Percentiles rank a stretch among this genome's conserved stretches.
Evolutionary conservation across 306 rosid genomes (phyloP).

Genomic region (Sechiopsis laciniata): DNA sequence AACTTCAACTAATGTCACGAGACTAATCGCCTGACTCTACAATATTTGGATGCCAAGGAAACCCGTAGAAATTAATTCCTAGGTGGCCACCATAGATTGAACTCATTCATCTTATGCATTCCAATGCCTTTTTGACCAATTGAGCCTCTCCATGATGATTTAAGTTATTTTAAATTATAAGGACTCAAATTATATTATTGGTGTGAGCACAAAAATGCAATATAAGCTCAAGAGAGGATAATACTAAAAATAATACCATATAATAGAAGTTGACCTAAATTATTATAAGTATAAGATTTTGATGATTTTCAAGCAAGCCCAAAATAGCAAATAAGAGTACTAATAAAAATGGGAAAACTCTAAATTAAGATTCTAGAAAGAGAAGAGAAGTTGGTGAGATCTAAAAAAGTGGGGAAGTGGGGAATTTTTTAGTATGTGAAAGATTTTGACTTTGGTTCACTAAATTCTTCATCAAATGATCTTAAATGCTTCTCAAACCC

Average conservation of each 20-base stretch:
- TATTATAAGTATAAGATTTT: background rate
- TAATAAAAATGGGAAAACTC: background rate
- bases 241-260: background rate
- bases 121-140: too few relatives aligned
- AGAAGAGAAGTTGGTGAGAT: background rate
- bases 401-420: background rate
- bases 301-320: background rate
- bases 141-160: too few relatives aligned
- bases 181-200: too few relatives aligned
- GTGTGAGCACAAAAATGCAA: background rate
- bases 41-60: too few relatives aligned
- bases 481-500: background rate
- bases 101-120: too few relatives aligned
- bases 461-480: background rate
- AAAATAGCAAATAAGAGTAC: background rate
- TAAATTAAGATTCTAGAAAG: background rate
- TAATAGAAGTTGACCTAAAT: background rate
- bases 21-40: too few relatives aligned
- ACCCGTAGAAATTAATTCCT: too few relatives aligned
- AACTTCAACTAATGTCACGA: too few relatives aligned
- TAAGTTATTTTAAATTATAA: too few relatives aligned
- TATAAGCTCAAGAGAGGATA: background rate
- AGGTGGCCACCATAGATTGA: too few relatives aligned
- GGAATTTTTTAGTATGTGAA: background rate
- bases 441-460: background rate